Evolutionary conservation across 2,329 filamentous ascomycete species (phyloP).

Genomic region (Fusarium austroafricanum): DNA sequence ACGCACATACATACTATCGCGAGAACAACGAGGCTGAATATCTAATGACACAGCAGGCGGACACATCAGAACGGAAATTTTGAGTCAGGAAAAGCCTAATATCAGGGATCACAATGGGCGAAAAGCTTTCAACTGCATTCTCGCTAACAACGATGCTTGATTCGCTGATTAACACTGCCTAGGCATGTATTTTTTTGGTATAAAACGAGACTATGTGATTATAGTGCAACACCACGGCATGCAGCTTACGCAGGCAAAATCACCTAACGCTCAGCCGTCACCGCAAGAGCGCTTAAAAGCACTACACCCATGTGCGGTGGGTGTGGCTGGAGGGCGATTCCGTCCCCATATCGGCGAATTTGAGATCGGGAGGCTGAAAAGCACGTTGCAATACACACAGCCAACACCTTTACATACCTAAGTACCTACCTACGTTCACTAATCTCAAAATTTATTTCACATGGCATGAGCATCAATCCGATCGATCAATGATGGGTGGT

Average conservation of each 20-base stretch:
- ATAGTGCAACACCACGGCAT: conserved; percentile 11
- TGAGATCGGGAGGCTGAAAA: not conserved
- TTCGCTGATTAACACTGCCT: conserved; percentile 15
- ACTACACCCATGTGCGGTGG: not conserved
- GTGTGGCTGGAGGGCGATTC: not conserved
- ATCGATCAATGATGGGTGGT: conserved; percentile 3
- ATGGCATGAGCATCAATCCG: conserved; percentile 1
- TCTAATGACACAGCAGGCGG: not conserved
- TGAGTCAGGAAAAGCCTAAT: not conserved
- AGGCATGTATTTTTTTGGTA: conserved; percentile 6
- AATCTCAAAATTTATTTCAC: conserved; percentile 10
- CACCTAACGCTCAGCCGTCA: not conserved
- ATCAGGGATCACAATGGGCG: not conserved
- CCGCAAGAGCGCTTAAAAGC: not conserved
- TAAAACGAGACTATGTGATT: conserved; percentile 2
- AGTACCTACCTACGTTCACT: not conserved
- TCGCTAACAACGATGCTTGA: conserved; percentile 26
- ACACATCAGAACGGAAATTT: not conserved
- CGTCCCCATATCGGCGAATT: not conserved
- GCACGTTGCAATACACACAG: not conserved
- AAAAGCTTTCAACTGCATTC: not conserved
- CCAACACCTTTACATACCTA: not conserved
- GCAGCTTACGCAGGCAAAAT: conserved; percentile 13
- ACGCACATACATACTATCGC: no score
- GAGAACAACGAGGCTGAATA: not conserved